Evolutionary conservation across 2,329 filamentous ascomycete species (phyloP).

Genomic region (Phialophora chinensis): DNA sequence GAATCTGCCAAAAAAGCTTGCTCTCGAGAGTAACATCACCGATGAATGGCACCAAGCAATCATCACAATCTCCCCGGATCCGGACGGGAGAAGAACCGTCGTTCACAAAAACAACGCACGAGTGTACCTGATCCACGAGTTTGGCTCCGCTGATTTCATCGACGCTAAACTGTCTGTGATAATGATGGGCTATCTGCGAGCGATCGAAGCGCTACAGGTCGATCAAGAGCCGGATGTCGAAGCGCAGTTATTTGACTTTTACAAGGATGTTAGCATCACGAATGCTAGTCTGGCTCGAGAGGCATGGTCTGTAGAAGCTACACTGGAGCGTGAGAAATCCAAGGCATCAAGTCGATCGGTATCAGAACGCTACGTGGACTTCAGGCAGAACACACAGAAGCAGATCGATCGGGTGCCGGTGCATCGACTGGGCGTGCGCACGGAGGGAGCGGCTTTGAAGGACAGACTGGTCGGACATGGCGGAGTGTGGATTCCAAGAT

Average conservation of each 20-base stretch:
- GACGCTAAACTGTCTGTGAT: slow-evolving; percentile 58
- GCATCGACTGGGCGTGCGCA: slow-evolving; percentile 65
- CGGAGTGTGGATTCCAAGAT: slow-evolving; percentile 37
- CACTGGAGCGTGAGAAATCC: slow-evolving; percentile 41
- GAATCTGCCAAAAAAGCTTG: slow-evolving; percentile 43
- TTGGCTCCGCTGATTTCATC: slow-evolving; percentile 52
- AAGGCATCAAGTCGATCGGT: slow-evolving; percentile 50
- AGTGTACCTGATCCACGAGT: slow-evolving; percentile 62
- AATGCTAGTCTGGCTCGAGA: slow-evolving; percentile 48
- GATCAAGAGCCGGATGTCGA: slow-evolving; percentile 45
- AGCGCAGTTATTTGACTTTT: slow-evolving; percentile 46
- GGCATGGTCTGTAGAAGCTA: slow-evolving; percentile 47
- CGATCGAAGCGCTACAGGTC: slow-evolving; percentile 46
- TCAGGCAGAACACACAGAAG: slow-evolving; percentile 59
- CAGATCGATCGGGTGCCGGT: slow-evolving; percentile 64
- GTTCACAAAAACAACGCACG: slow-evolving; percentile 59
- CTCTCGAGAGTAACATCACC: slow-evolving; percentile 43
- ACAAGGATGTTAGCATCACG: slow-evolving; percentile 48
- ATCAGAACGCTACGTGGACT: slow-evolving; percentile 56
- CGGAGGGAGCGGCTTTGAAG: slow-evolving; percentile 39
- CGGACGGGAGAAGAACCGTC: slow-evolving; percentile 54
- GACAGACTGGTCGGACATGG: slow-evolving; percentile 38
- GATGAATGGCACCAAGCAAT: slow-evolving; percentile 65
- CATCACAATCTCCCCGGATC: slow-evolving; percentile 61
- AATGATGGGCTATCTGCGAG: slow-evolving; percentile 66